phyloP scores from a whole-genome alignment of 345 rosid genomes.

The Linum trigynum region DNA sequence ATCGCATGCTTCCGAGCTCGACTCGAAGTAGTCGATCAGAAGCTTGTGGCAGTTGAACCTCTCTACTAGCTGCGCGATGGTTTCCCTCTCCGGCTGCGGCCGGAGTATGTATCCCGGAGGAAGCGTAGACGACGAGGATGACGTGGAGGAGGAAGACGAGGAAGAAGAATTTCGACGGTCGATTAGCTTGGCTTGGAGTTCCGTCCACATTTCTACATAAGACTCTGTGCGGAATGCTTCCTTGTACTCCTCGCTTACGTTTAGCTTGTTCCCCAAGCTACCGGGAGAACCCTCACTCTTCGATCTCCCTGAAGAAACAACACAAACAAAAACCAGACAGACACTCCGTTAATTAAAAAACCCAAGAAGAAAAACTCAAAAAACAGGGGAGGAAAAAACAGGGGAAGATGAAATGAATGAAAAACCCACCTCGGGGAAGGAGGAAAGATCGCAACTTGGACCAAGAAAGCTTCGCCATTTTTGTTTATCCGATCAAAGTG shows the following conservation, averaged over 20 bases:
- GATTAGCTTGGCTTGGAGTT: constrained; percentile 39
- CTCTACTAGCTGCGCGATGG: constrained; percentile 27
- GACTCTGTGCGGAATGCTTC: constrained; percentile 76
- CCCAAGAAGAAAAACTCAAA: neutral
- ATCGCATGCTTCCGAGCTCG: constrained; percentile 43
- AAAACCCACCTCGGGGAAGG: neutral
- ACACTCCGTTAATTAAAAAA: too few species aligned
- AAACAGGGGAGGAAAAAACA: neutral
- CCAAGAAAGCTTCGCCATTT: neutral
- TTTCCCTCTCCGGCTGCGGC: constrained; percentile 36
- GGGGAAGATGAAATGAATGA: neutral
- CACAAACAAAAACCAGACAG: constrained; percentile 8
- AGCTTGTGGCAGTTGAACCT: constrained; percentile 33
- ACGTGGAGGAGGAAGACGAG: neutral
- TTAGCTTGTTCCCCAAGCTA: constrained; percentile 36
- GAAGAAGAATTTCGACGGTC: neutral
- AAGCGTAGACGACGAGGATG: constrained; percentile 27
- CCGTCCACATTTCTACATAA: constrained; percentile 55
- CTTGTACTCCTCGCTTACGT: constrained; percentile 69
- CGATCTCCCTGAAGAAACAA: constrained; percentile 30
- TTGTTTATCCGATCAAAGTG: neutral
- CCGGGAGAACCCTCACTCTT: constrained; percentile 13
- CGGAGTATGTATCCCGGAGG: constrained; percentile 51
- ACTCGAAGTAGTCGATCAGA: constrained; percentile 40
- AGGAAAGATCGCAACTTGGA: neutral